Base-by-base conservation (phyloP, 2,329 filamentous ascomycete genomes). In the Cladosporium sp. region DNA sequence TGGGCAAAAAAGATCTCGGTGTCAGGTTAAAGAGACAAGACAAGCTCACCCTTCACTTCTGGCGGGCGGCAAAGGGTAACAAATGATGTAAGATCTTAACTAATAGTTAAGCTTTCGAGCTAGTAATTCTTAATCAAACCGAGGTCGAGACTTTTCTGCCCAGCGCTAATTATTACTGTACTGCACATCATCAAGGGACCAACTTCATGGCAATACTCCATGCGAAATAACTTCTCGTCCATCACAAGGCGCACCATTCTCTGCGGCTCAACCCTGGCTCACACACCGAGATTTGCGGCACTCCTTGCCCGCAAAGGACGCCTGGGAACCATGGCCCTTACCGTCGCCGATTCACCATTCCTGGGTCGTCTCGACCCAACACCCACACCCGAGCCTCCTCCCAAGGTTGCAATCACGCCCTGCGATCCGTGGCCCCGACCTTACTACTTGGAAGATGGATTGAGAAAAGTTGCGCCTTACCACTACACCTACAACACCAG, bases 401-500 rank as follows among this genome's bases (percentile, higher is more conserved):
- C 78, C 13, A 56, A 69, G 22, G 74, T 80, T 2, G 66, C 73
- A 34, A 72, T 73, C 22, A 81, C 79, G 11, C 76, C 76, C n/a
- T 75, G 71, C 60, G 75, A 77, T 61, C 80, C 80, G 2, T 83
- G 79, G 77, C 80, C 80, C 41, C 73, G 75, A 51, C 90, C 89
- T 1, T 97, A 96, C 70, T 86, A 86, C 61, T 76, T 96, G 55
- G 86, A 96, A 61, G 85, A 86, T 59, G 90, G 88, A 7, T 73
- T 99, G 55, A 85, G 91, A 44, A 84, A 89, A 56, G 86, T 96
- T 27, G 79, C 78, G 38, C 92, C 92, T 3, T 97, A 99, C 66
- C 83, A 93, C 67, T 96, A 80, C 68, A 96, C 91, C 2, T 96
- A 96, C 76, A 95, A 96, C 66, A 96, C 92, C 0, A 89, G 83